A percentile compares a stretch with the other conserved stretches of the same genome.
Conservation (phyloP, 2,329 filamentous ascomycete genomes). For the Gaeumannomyces tritici region DNA sequence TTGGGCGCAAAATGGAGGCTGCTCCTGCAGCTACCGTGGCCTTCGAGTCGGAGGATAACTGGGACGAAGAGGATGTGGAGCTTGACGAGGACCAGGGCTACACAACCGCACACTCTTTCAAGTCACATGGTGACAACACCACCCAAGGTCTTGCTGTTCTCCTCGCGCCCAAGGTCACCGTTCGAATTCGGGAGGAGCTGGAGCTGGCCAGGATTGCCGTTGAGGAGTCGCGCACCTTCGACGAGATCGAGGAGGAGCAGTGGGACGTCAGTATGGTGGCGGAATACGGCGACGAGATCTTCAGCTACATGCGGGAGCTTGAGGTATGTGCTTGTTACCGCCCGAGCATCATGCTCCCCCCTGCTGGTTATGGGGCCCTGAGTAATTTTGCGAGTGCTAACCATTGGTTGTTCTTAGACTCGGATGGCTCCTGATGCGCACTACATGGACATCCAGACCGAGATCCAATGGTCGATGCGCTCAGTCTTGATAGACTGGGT, state of each 20-base stretch:
- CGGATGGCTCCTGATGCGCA: slow-evolving; percentile 67
- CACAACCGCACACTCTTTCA: slow-evolving; percentile 65
- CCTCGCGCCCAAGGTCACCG: slow-evolving; percentile 62
- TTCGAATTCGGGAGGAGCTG: slow-evolving; percentile 63
- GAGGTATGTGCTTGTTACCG: slow-evolving; percentile 50
- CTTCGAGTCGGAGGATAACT: slow-evolving; percentile 59
- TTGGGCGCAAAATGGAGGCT: slow-evolving; percentile 5
- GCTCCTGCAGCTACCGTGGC: slow-evolving; percentile 8
- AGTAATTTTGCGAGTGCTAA: not conserved
- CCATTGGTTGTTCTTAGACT: slow-evolving; percentile 4
- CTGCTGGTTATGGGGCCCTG: not conserved
- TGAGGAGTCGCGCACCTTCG: slow-evolving; percentile 51
- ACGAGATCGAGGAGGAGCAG: slow-evolving; percentile 78
- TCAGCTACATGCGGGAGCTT: slow-evolving; percentile 78
- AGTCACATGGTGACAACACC: slow-evolving; percentile 59
- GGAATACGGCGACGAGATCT: slow-evolving; percentile 94
- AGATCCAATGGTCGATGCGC: slow-evolving; percentile 99
- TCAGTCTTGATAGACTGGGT: slow-evolving; percentile 97
- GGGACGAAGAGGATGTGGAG: slow-evolving; percentile 66
- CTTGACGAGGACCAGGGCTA: slow-evolving; percentile 59
- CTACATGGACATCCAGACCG: slow-evolving; percentile 96
- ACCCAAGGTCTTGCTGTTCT: slow-evolving; percentile 44
- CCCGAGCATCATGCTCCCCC: not conserved
- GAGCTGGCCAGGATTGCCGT: slow-evolving; percentile 56
- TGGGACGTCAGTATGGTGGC: slow-evolving; percentile 98